A percentile compares a stretch with the other conserved stretches of the same genome.
Evolutionary conservation across 2,329 filamentous ascomycete species (phyloP).

Genomic region (Thielaviopsis cerberus): DNA sequence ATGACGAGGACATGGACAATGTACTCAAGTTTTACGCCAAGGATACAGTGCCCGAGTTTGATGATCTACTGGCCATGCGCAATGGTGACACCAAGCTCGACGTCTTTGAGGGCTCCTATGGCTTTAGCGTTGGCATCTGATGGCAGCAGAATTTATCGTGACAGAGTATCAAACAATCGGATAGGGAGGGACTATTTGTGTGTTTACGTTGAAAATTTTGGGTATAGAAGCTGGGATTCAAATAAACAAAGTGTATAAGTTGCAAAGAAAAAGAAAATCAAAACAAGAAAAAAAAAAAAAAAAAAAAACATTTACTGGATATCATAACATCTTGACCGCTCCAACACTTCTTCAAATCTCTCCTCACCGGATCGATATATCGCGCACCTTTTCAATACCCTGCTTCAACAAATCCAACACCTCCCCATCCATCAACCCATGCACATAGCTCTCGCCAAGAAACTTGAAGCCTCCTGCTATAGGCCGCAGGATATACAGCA

Average conservation of each 20-base stretch:
- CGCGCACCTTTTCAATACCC: constrained; percentile 10
- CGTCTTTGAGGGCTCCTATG: constrained; percentile 40
- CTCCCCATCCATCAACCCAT: constrained; percentile 17
- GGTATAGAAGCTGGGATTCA: not conserved
- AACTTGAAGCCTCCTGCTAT: constrained; percentile 13
- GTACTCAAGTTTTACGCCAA: constrained; percentile 57
- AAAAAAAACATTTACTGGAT: not conserved
- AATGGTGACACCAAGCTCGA: constrained; percentile 28
- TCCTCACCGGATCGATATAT: constrained; percentile 11
- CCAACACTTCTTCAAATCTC: not conserved
- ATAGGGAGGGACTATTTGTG: not conserved
- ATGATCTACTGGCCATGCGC: constrained; percentile 36
- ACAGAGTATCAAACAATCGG: too few relatives aligned
- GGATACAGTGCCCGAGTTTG: constrained; percentile 36
- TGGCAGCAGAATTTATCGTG: not conserved
- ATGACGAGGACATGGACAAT: constrained; percentile 65
- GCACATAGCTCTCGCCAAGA: constrained; percentile 16
- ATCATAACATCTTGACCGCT: not conserved
- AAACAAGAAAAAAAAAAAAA: not conserved
- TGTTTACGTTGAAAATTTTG: not conserved
- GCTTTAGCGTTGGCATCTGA: constrained; percentile 32
- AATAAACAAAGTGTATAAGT: not conserved
- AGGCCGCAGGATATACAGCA: constrained; percentile 14
- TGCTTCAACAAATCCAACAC: constrained; percentile 12
- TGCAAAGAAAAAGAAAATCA: not conserved